Conservation (phyloP, 2,329 filamentous ascomycete genomes). For the Claviceps lovelessii region DNA sequence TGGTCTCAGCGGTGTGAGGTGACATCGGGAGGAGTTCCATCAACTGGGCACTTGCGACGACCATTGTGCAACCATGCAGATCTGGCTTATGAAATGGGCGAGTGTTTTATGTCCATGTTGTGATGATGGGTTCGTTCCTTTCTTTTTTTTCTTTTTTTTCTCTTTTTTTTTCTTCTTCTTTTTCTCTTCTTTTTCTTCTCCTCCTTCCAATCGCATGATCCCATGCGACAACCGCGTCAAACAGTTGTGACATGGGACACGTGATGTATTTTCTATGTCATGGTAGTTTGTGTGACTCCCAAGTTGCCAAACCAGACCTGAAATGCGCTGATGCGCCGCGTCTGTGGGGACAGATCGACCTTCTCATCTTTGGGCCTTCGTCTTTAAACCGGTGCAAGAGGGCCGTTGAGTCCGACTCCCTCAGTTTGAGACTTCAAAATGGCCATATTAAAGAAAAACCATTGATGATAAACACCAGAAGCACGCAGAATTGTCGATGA, state of each 20-base stretch:
- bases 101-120: constrained; percentile 2
- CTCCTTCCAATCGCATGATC: constrained; percentile 5
- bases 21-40: constrained; percentile 1
- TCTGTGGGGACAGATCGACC: background rate
- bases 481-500: constrained; percentile 5
- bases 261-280: constrained; percentile 6
- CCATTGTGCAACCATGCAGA: constrained; percentile 1
- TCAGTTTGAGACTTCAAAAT: constrained; percentile 1
- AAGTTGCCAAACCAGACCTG: background rate
- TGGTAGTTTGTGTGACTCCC: background rate
- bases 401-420: background rate
- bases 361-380: background rate
- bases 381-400: constrained; percentile 2
- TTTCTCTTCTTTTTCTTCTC: too few species aligned
- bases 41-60: background rate
- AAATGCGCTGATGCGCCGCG: constrained; percentile 1
- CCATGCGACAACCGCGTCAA: constrained; percentile 1
- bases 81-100: background rate
- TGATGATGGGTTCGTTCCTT: background rate
- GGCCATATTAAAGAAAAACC: constrained; percentile 1
- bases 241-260: constrained; percentile 4
- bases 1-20: background rate
- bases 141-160: background rate
- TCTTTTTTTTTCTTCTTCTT: too few species aligned
- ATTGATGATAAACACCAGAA: constrained; percentile 4